Evolutionary conservation across 176 grass and related monocot species (phyloP).

Genomic region (Stipa capillata): DNA sequence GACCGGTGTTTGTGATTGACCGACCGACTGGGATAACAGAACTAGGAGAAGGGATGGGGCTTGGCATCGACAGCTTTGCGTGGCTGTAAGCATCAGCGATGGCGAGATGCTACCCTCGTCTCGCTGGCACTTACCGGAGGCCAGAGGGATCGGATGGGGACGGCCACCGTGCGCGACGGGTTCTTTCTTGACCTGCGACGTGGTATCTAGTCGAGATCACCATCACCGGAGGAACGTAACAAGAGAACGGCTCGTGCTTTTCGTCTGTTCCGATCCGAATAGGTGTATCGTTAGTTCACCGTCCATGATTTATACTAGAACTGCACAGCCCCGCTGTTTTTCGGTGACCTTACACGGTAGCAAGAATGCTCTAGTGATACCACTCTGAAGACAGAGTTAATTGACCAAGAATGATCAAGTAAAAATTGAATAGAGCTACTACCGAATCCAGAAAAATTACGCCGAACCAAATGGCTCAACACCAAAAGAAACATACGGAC

Average conservation of each 20-base stretch:
- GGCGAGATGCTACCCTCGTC: neutral
- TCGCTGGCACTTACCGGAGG: neutral
- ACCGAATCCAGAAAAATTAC: neutral
- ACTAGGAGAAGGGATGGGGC: neutral
- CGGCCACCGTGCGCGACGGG: neutral
- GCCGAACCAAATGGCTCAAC: neutral
- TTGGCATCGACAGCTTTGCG: neutral
- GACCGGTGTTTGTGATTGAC: constrained; percentile 5
- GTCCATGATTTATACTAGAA: too few species aligned
- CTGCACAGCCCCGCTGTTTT: too few species aligned
- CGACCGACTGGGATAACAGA: neutral
- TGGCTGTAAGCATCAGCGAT: constrained; percentile 20
- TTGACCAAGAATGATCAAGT: too few species aligned
- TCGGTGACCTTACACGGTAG: too few species aligned
- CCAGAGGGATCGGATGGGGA: neutral
- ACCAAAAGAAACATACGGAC: neutral
- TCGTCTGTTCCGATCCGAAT: too few species aligned
- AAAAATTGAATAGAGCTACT: neutral
- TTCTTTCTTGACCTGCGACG: neutral
- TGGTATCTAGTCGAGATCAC: neutral
- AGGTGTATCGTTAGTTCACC: too few species aligned
- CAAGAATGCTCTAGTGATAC: too few species aligned
- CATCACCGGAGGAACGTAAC: neutral
- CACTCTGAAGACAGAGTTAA: too few species aligned
- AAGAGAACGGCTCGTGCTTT: too few species aligned